Conservation (phyloP, 176 grass and related monocot species). For the Zea luxurians region DNA sequence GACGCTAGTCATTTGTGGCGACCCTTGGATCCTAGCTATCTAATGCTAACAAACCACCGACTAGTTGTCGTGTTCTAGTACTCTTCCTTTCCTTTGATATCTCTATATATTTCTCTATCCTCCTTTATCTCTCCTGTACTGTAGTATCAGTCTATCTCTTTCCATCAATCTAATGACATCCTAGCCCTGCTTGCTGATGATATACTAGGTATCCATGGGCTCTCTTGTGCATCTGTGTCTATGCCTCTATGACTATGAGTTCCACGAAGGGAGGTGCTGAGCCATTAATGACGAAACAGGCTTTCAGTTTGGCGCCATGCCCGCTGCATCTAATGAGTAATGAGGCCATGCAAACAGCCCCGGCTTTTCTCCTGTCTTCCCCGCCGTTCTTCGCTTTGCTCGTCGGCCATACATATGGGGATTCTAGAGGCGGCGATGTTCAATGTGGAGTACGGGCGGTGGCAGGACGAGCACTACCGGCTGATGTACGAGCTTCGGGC, state of each 20-base stretch:
- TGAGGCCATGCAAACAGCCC: constrained; percentile 45
- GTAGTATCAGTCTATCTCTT: neutral
- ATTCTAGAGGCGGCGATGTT: constrained; percentile 74
- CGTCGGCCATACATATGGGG: neutral
- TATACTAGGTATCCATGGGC: neutral
- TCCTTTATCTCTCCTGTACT: neutral
- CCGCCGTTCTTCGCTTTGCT: constrained; percentile 26
- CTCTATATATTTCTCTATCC: neutral
- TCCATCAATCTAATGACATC: neutral
- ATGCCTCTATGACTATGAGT: constrained; percentile 41
- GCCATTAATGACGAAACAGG: constrained; percentile 68
- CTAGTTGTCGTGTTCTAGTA: constrained; percentile 28
- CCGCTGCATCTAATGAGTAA: constrained; percentile 42
- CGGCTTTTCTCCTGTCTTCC: constrained; percentile 45
- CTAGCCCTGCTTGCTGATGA: neutral
- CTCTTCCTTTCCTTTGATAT: neutral
- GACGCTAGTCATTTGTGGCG: constrained; percentile 48
- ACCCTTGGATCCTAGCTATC: constrained; percentile 49
- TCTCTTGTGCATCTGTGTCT: constrained; percentile 15
- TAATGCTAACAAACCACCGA: constrained; percentile 43
- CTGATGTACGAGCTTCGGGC: constrained; percentile 79
- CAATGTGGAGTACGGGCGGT: constrained; percentile 78
- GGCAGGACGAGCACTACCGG: constrained; percentile 84
- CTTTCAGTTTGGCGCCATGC: constrained; percentile 72
- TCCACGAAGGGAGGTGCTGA: constrained; percentile 31